Evolutionary conservation across 2,329 filamentous ascomycete species (phyloP).

Genomic region (Tolypocladium guangdongense): DNA sequence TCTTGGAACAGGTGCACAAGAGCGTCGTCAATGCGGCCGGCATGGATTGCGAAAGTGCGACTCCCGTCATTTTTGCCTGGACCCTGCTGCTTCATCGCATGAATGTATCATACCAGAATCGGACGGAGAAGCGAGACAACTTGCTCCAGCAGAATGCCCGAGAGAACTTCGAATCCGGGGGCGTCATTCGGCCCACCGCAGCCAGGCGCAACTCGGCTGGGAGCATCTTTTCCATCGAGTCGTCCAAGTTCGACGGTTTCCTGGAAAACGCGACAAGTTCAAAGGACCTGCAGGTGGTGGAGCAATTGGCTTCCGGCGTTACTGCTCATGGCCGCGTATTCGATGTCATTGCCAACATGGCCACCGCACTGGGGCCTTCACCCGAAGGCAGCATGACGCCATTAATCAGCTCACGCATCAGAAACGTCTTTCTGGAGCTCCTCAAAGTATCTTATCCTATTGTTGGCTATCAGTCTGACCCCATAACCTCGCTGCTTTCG

Average conservation of each 20-base stretch:
- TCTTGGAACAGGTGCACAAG: slow-evolving; percentile 62
- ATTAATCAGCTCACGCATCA: slow-evolving; percentile 50
- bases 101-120: slow-evolving; percentile 49
- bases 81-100: slow-evolving; percentile 62
- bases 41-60: slow-evolving; percentile 48
- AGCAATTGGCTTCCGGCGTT: slow-evolving; percentile 36
- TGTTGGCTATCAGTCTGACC: slow-evolving; percentile 62
- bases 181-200: slow-evolving; percentile 25
- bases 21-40: slow-evolving; percentile 53
- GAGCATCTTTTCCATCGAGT: slow-evolving; percentile 51
- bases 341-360: slow-evolving; percentile 41
- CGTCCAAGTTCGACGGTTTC: slow-evolving; percentile 47
- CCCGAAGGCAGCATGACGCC: slow-evolving; percentile 36
- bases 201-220: slow-evolving; percentile 48
- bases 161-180: slow-evolving; percentile 42
- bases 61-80: slow-evolving; percentile 73
- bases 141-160: slow-evolving; percentile 47
- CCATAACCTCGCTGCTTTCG: slow-evolving; percentile 54
- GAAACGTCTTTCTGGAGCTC: slow-evolving; percentile 57
- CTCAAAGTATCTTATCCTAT: slow-evolving; percentile 55
- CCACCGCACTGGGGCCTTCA: slow-evolving; percentile 32
- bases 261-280: slow-evolving; percentile 37
- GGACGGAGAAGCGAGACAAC: slow-evolving; percentile 49
- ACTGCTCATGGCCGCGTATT: slow-evolving; percentile 42
- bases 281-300: slow-evolving; percentile 40